Conservation (phyloP, 2,329 filamentous ascomycete genomes). For the Raffaelea deltoideospora region DNA sequence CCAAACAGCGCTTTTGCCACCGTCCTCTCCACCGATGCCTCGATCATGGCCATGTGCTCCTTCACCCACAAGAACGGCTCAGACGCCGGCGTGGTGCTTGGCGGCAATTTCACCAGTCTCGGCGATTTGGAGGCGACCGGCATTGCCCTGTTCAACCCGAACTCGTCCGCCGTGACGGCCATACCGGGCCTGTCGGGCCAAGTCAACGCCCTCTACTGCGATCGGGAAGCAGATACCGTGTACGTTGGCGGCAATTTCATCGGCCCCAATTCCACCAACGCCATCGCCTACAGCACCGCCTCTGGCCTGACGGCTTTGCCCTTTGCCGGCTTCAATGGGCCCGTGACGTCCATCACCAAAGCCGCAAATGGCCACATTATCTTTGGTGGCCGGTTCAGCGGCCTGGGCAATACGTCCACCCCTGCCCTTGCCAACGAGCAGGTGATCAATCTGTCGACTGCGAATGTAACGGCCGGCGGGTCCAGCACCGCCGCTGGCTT, state of each 20-base stretch:
- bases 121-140: slow-evolving; percentile 61
- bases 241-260: slow-evolving; percentile 85
- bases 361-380: slow-evolving; percentile 70
- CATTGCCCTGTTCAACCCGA: slow-evolving; percentile 67
- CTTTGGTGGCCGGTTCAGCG: slow-evolving; percentile 83
- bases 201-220: slow-evolving; percentile 72
- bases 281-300: slow-evolving; percentile 60
- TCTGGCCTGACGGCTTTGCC: slow-evolving; percentile 65
- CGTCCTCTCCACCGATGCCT: slow-evolving; percentile 63
- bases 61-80: slow-evolving; percentile 53
- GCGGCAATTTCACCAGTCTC: slow-evolving; percentile 90
- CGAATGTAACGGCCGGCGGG: slow-evolving; percentile 53
- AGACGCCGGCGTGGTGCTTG: slow-evolving; percentile 63
- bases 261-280: slow-evolving; percentile 71
- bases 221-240: slow-evolving; percentile 59
- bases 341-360: slow-evolving; percentile 72
- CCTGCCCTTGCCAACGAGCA: slow-evolving; percentile 56
- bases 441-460: slow-evolving; percentile 69
- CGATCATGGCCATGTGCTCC: slow-evolving; percentile 78
- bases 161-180: slow-evolving; percentile 53
- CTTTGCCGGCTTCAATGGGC: slow-evolving; percentile 90
- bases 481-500: slow-evolving; percentile 49
- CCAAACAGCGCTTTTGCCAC: slow-evolving; percentile 73
- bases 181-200: slow-evolving; percentile 69
- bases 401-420: slow-evolving; percentile 64